Evolutionary conservation across 352 stramenopile genomes (phyloP), one percentile per base, ranked within the genome.

Genomic region (Saprolegnia parasitica): DNA sequence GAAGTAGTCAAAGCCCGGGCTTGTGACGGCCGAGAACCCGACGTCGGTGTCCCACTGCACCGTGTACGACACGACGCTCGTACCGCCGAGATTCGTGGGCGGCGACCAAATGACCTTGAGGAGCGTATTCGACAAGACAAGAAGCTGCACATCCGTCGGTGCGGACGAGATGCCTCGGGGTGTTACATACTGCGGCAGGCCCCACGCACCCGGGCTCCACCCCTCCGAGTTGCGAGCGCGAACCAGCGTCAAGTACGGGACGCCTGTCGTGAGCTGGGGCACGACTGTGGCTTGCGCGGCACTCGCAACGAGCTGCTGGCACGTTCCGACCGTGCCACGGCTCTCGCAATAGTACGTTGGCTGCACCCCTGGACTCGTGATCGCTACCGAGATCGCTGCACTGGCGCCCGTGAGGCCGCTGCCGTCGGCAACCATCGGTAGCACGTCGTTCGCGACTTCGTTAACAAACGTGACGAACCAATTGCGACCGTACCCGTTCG

Each of bases 401-500:
- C 85, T 91, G 4, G 93, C 89, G 6, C 96, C 95, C 65, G 95
- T 96, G 0, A 99, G 81, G 60, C 90, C 80, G 0, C 89, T 96
- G 55, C 91, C 92, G 68, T 98, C 91, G 0, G 97, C 82, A n/a
- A 74, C 85, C 15, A 98, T 77, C 5, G 97, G 67, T 13, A 79
- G 83, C 10, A 96, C 74, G 15, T 96, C 81, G 54, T 77, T 79
- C 32, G 82, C 89, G 23, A 96, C 73, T 16, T 97, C 89, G 15
- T 78, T 90, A 13, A 96, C 21, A 75, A 99, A 99, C 11, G 87
- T 98, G 29, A 99, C 81, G 45, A 96, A 73, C 89, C 96, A 99
- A 68, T 98, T 98, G 78, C 90, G 96, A 0, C 96, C 96, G 75
- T 97, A 98, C 40, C 96, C 96, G 68, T 99, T 99, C 2, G 42